phyloP scores from a whole-genome alignment of 1,284 basidiomycete species.

The Puccinia novopanici region DNA sequence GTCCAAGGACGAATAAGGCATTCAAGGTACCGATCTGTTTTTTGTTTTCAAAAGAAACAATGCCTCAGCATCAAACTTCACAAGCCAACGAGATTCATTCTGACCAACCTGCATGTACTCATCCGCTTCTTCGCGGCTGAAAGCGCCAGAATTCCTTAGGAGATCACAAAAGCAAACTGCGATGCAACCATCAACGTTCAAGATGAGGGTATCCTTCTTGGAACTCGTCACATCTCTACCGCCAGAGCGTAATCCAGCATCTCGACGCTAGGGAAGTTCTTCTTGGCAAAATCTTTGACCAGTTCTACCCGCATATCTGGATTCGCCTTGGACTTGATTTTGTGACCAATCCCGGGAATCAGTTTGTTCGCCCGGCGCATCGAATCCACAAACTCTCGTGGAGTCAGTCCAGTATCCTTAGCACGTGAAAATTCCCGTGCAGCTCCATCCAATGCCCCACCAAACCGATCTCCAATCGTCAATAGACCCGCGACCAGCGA shows the following conservation, averaged over 20 bases:
- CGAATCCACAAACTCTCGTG: slow-evolving; percentile 95
- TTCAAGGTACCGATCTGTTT: slow-evolving; percentile 79
- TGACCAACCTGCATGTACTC: slow-evolving; percentile 82
- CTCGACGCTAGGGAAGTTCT: slow-evolving; percentile 82
- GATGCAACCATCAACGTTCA: slow-evolving; percentile 96
- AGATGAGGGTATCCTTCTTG: slow-evolving; percentile 89
- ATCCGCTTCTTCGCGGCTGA: slow-evolving; percentile 91
- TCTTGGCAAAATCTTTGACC: slow-evolving; percentile 93
- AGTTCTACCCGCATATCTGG: slow-evolving; percentile 91
- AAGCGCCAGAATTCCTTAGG: slow-evolving; percentile 86
- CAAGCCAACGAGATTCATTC: background rate
- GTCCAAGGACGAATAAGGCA: slow-evolving; percentile 93
- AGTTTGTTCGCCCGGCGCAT: slow-evolving; percentile 95
- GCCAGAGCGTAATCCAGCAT: slow-evolving; percentile 94
- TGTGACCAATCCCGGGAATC: slow-evolving; percentile 98
- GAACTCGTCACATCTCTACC: slow-evolving; percentile 93
- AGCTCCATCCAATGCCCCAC: slow-evolving; percentile 98
- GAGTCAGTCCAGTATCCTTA: slow-evolving; percentile 84
- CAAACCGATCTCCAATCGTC: slow-evolving; percentile 97
- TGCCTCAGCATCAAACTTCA: background rate
- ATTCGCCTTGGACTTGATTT: slow-evolving; percentile 95
- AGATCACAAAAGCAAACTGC: slow-evolving; percentile 98
- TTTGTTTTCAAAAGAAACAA: background rate
- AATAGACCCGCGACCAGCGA: slow-evolving; percentile 93
- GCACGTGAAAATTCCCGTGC: slow-evolving; percentile 92